phyloP scores from a whole-genome alignment of 192 early-diverging fungal species.

The Podila epicladia region DNA sequence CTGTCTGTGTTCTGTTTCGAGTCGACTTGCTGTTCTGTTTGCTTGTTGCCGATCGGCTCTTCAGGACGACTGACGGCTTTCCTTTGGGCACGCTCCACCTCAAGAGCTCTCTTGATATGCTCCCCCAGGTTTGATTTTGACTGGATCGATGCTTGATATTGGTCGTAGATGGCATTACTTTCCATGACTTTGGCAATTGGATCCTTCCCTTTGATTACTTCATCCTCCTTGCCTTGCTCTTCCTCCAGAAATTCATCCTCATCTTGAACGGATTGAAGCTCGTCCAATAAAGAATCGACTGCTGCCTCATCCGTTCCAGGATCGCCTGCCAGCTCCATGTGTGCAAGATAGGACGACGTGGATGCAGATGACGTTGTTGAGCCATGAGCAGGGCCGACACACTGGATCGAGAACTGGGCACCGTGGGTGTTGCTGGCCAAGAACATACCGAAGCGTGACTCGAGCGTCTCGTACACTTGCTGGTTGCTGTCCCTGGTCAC shows the following conservation, averaged over 20 bases:
- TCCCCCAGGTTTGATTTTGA: slow-evolving; percentile 1
- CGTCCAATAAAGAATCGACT: not conserved
- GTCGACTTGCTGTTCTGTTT: not conserved
- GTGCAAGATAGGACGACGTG: not conserved
- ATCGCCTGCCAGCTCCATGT: slow-evolving; percentile 42
- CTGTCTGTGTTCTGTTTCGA: not conserved
- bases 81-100: not conserved
- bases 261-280: not conserved
- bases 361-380: not conserved
- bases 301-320: not conserved
- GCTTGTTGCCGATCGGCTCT: not conserved
- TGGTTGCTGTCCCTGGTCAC: slow-evolving; percentile 36
- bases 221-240: not conserved
- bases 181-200: slow-evolving; percentile 1
- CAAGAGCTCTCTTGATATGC: not conserved
- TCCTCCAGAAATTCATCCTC: not conserved
- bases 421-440: slow-evolving; percentile 30
- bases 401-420: slow-evolving; percentile 34
- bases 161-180: not conserved
- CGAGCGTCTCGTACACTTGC: slow-evolving; percentile 23
- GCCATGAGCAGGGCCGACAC: slow-evolving; percentile 32
- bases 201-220: not conserved
- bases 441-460: slow-evolving; percentile 39
- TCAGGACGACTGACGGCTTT: not conserved
- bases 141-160: not conserved